Evolutionary conservation across 2,329 filamentous ascomycete species (phyloP), one percentile per base, ranked within the genome.

Genomic region (Bimuria novae-zelandiae): DNA sequence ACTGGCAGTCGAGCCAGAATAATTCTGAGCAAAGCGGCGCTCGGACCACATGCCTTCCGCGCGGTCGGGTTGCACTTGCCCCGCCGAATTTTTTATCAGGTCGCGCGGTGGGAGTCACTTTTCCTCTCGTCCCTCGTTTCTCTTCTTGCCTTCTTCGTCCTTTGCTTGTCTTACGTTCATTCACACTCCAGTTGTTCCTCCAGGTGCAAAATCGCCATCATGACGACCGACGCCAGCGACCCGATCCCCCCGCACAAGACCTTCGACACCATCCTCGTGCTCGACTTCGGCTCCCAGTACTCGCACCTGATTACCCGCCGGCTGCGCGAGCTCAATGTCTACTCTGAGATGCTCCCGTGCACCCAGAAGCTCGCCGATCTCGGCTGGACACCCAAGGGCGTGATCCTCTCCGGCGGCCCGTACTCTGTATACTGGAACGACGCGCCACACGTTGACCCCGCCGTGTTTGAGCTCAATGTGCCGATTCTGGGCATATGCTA

Each of bases 331-430:
- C 82, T 95, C 75, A 88, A 88, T 77, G 83, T 95, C 72, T 96
- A 89, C 79, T 86, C 86, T 56, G 92, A 96, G 78, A 89, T 96
- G 87, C 84, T 95, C 37, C 89, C 89, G 19, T 96, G 92, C 76
- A 95, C 88, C 40, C 86, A 89, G 66, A 93, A 93, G 79, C 76
- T 95, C 19, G 78, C 84, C 6, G 89, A 94, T 51, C 82, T 96
- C 29, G 71, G 80, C 41, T 96, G 84, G 80, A 91, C 86, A 70
- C 93, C 93, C 17, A 89, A 88, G 70, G 93, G 92, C 62, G 86
- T 97, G 59, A 89, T 96, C 51, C 78, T 92, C 8, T 89, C 85
- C 7, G 89, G 88, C 57, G 86, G 88, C 35, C 84, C 84, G 12
- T 87, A 84, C 73, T 92, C 88, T 2, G 92, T 97, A 48, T 96